A percentile compares a stretch with the other conserved stretches of the same genome.
Conservation (phyloP, 169 alveolate genomes). For the Besnoitia besnoiti region DNA sequence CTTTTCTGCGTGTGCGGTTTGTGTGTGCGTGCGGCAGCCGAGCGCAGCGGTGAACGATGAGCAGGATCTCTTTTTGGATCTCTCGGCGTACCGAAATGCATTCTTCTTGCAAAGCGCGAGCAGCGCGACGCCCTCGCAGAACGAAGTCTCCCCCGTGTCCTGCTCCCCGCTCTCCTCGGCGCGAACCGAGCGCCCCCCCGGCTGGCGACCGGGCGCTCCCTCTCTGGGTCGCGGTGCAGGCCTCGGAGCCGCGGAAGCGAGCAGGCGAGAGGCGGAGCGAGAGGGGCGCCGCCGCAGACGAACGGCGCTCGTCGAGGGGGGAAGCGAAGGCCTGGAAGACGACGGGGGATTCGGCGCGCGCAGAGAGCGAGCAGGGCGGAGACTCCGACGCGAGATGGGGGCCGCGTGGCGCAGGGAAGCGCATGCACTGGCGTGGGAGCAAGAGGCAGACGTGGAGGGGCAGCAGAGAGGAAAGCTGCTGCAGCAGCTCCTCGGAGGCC, state of each 20-base stretch:
- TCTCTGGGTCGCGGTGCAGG: not conserved
- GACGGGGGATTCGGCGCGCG: no score
- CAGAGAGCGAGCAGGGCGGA: no score
- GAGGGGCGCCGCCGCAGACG: not conserved
- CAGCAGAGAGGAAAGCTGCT: not conserved
- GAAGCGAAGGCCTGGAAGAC: no score
- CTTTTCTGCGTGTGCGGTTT: not conserved
- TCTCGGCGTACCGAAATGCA: slow-evolving; percentile 2
- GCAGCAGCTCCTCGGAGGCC: slow-evolving; percentile 5
- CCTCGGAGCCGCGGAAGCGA: not conserved
- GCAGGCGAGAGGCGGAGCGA: not conserved
- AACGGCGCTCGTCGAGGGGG: not conserved
- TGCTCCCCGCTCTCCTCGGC: not conserved
- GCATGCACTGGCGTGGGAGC: not conserved
- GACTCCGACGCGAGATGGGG: no score
- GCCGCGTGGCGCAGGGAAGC: no score
- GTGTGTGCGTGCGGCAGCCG: not conserved
- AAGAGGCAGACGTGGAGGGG: not conserved
- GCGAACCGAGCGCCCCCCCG: not conserved
- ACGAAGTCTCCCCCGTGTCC: not conserved
- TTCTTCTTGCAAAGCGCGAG: not conserved
- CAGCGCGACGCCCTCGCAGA: not conserved
- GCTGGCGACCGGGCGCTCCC: no score
- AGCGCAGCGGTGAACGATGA: slow-evolving; percentile 8
- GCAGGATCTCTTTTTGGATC: not conserved